Conservation (phyloP, 1,284 basidiomycete species). For the Ceratobasidium sp. region DNA sequence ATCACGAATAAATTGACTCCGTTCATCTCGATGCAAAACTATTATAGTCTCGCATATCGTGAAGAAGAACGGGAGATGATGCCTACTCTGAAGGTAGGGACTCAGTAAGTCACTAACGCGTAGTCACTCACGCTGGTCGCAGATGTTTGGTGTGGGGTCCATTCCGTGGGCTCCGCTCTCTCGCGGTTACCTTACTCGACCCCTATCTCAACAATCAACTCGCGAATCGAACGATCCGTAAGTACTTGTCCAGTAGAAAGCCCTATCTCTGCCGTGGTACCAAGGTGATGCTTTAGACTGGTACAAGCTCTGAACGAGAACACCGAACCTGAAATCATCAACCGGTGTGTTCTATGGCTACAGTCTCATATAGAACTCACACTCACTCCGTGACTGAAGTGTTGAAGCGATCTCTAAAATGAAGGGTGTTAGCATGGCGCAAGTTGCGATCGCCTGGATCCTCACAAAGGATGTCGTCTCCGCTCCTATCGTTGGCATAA, state of each 20-base stretch:
- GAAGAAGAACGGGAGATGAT: slow-evolving; percentile 51
- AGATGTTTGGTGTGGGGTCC: slow-evolving; percentile 39
- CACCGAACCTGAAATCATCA: slow-evolving; percentile 12
- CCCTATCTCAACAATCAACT: slow-evolving; percentile 7
- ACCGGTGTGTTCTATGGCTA: slow-evolving; percentile 1
- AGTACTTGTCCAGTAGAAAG: not conserved
- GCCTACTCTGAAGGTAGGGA: slow-evolving; percentile 42
- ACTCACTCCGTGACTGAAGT: not conserved
- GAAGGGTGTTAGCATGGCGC: slow-evolving; percentile 44
- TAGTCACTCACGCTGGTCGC: too few relatives aligned
- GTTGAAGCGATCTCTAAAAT: slow-evolving; percentile 43
- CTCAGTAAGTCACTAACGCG: not conserved
- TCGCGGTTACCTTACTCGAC: slow-evolving; percentile 32
- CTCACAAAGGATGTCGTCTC: slow-evolving; percentile 32
- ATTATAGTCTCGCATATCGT: slow-evolving; percentile 44
- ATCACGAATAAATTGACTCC: slow-evolving; percentile 51
- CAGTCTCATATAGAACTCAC: not conserved
- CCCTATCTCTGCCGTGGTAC: not conserved
- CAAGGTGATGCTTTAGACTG: not conserved
- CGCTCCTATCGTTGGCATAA: slow-evolving; percentile 40
- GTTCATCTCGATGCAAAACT: slow-evolving; percentile 57
- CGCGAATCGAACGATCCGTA: slow-evolving; percentile 25
- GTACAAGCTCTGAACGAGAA: not conserved
- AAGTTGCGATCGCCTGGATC: slow-evolving; percentile 17
- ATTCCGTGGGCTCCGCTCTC: slow-evolving; percentile 42